A percentile compares a stretch with the other conserved stretches of the same genome.
These are phyloP conservation scores for Rhexocercosporidium sp. DNA, from an alignment of 2,329 filamentous ascomycete species.

Conservation along the genomic window DNA sequence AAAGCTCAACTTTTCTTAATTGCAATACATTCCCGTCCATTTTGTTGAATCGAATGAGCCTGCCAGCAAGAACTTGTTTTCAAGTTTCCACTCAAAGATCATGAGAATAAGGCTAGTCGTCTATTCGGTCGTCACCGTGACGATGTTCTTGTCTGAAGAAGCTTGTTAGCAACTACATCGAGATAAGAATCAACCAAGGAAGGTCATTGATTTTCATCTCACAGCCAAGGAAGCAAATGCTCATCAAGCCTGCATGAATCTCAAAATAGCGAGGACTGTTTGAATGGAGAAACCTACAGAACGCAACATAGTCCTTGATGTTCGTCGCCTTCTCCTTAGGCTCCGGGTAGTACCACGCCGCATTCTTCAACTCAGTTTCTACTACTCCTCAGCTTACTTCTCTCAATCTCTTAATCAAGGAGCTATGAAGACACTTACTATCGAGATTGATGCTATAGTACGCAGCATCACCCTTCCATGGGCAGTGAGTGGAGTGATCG, in stretches of 20 bases:
- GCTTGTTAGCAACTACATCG: background rate
- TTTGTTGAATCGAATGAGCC: background rate
- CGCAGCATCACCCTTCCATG: slow-evolving; percentile 53
- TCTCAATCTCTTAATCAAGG: background rate
- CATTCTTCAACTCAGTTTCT: slow-evolving; percentile 49
- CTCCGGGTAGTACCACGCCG: slow-evolving; percentile 53
- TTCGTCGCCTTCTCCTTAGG: slow-evolving; percentile 47
- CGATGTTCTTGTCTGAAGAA: slow-evolving; percentile 34
- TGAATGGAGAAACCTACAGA: slow-evolving; percentile 46
- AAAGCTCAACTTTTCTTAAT: too few relatives aligned
- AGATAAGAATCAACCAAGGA: too few relatives aligned
- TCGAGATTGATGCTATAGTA: slow-evolving; percentile 54
- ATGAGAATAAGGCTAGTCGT: background rate
- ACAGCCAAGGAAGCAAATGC: background rate
- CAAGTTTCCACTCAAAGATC: background rate
- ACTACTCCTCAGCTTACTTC: slow-evolving; percentile 6
- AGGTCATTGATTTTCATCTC: background rate
- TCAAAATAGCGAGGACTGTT: background rate
- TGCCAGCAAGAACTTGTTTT: background rate
- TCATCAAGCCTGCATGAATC: background rate
- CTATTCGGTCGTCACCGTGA: slow-evolving; percentile 34
- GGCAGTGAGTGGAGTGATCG: slow-evolving; percentile 48
- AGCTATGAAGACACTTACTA: slow-evolving; percentile 30
- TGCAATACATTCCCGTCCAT: too few relatives aligned
- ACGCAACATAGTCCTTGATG: slow-evolving; percentile 53